Percentiles rank a stretch among this genome's conserved stretches.
Conservation (phyloP, 192 early-diverging fungal species). For the Coemansia sp. region DNA sequence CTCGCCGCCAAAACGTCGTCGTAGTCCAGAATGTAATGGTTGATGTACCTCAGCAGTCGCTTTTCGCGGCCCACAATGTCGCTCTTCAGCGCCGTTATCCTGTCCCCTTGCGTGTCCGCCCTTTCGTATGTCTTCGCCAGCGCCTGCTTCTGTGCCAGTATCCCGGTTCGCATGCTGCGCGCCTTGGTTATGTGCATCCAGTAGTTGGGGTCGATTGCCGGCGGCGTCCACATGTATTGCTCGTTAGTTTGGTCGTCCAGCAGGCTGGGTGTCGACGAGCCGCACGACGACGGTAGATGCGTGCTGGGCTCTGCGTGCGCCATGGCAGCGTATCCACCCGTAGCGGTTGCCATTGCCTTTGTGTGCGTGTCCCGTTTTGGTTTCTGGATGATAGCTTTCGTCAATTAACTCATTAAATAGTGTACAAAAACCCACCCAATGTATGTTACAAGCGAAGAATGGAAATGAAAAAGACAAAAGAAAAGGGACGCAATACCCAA, state of each 20-base stretch:
- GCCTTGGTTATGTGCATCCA: conserved; percentile 48
- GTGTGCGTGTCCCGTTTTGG: background rate
- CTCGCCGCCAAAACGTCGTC: conserved; percentile 30
- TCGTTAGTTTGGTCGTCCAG: background rate
- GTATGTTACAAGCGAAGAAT: background rate
- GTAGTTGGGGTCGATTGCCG: conserved; percentile 41
- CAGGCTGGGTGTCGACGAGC: background rate
- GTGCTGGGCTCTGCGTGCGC: background rate
- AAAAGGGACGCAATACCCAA: background rate
- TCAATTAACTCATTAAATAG: background rate
- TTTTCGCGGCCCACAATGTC: conserved; percentile 34
- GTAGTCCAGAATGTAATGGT: conserved; percentile 46
- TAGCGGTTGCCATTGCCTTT: conserved; percentile 1
- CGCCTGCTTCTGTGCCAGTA: conserved; percentile 17
- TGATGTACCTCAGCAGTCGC: conserved; percentile 37
- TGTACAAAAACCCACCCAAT: background rate
- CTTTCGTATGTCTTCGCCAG: conserved; percentile 11
- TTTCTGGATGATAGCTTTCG: background rate
- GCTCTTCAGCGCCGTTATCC: conserved; percentile 2
- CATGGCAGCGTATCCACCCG: background rate
- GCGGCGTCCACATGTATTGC: conserved; percentile 44
- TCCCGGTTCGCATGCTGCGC: conserved; percentile 29
- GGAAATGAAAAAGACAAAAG: background rate
- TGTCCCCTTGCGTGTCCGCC: conserved; percentile 6
- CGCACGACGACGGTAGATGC: background rate